A percentile compares a stretch with the other conserved stretches of the same genome.
These are phyloP conservation scores for Wallemia mellicola DNA, from an alignment of 1,284 basidiomycete species.

Conservation along the genomic window DNA sequence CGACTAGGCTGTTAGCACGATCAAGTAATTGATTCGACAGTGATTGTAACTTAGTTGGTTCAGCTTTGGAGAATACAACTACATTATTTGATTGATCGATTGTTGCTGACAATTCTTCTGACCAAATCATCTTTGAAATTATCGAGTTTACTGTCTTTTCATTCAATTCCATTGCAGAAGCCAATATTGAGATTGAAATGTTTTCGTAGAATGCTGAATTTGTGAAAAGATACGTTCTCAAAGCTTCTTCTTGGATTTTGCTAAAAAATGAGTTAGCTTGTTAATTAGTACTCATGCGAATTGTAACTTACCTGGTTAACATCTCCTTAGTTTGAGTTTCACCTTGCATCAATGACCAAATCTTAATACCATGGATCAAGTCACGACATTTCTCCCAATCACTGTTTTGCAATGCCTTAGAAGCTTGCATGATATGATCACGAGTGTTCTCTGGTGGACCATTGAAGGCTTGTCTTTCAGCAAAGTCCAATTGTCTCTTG, in stretches of 20 bases:
- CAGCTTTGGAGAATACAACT: conserved; percentile 64
- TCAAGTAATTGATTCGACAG: conserved; percentile 65
- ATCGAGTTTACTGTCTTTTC: conserved; percentile 57
- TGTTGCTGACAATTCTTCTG: conserved; percentile 74
- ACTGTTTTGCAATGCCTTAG: conserved; percentile 79
- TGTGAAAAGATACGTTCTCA: conserved; percentile 94
- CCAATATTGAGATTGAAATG: conserved; percentile 57
- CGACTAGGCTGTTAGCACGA: conserved; percentile 58
- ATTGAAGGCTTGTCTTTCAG: conserved; percentile 89
- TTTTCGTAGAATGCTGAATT: conserved; percentile 84
- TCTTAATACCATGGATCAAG: conserved; percentile 80
- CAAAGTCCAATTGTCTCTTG: conserved; percentile 79
- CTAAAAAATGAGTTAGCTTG: conserved; percentile 17
- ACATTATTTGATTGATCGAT: conserved; percentile 67
- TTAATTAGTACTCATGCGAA: not conserved
- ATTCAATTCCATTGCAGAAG: conserved; percentile 60
- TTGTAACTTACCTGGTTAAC: conserved; percentile 45
- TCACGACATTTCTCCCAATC: conserved; percentile 91
- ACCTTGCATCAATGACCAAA: conserved; percentile 88
- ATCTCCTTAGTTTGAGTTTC: conserved; percentile 67
- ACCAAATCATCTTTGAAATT: conserved; percentile 98
- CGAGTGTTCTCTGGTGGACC: conserved; percentile 95
- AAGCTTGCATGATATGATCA: conserved; percentile 98
- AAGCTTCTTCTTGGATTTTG: conserved; percentile 89
- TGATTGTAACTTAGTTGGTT: conserved; percentile 66